Base-by-base conservation (phyloP, 1,284 basidiomycete species). In the Gymnopus androsaceus region DNA sequence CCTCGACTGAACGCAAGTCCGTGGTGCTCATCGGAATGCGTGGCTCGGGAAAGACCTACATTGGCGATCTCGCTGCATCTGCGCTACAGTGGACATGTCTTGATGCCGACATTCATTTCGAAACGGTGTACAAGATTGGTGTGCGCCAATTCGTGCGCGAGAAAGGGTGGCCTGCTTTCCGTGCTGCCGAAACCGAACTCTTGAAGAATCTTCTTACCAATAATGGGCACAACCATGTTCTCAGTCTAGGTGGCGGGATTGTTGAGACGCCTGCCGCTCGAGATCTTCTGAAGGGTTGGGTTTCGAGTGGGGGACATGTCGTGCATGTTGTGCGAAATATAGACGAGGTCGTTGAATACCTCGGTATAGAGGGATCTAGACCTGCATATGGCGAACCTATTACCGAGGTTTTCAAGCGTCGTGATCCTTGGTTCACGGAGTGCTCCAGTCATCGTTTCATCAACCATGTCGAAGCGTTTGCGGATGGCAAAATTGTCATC, bases 21-120 rank as follows among this genome's bases (percentile, higher is more conserved):
- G 85, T 95, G 60, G 74, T 98, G 57, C 76, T 98, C 62, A 90
- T 96, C 55, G 95, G 96, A 37, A 98, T 99, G 96, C 90, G 96
- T 33, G 96, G 96, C 4, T 92, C 94, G 0, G 96, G 97, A 54
- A 99, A 99, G 79, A 93, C 92, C 1, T 90, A 89, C 73, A 82
- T 98, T 58, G 94, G 95, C 19, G 77, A 82, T 52, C 77, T 94
- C 34, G 94, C 92, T 6, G 88, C 94, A 1, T 74, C 80, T 12
- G 77, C 86, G 0, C 81, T 98, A 5, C 81, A 79, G 1, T 91
- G 94, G 76, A 79, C 83, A 2, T 91, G 92, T 69, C 73, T 96
- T 63, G 97, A 99, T 66, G 95, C 95, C 28, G 96, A 99, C 67
- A 76, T 75, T 7, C 84, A 84, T 64, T 94, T 98, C 67, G 86